Evolutionary conservation across 164 flowering plant species (phyloP).

Genomic region (Houttuynia cordata): DNA sequence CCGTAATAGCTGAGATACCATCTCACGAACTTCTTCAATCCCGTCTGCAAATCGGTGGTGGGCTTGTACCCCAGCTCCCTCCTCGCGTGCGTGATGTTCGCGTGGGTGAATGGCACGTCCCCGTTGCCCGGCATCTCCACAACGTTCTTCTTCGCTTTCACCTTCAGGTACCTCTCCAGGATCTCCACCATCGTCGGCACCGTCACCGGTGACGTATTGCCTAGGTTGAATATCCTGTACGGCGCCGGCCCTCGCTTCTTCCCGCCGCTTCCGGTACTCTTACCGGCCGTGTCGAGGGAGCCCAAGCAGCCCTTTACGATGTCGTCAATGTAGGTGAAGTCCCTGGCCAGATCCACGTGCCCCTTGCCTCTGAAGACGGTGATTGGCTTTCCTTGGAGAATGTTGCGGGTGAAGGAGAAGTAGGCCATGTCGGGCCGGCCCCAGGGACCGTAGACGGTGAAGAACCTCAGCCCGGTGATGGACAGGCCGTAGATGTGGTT

Average conservation of each 20-base stretch:
- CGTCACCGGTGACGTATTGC: slow-evolving; percentile 15
- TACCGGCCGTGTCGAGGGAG: slow-evolving; percentile 11
- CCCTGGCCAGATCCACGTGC: slow-evolving; percentile 12
- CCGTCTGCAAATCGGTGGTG: slow-evolving; percentile 14
- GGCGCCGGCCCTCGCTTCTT: slow-evolving; percentile 16
- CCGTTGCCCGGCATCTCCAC: slow-evolving; percentile 15
- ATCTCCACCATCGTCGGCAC: slow-evolving; percentile 9
- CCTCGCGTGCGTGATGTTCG: slow-evolving; percentile 8
- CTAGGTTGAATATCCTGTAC: slow-evolving; percentile 11
- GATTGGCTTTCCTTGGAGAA: slow-evolving; percentile 13
- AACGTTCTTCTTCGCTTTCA: slow-evolving; percentile 15
- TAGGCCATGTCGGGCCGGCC: slow-evolving; percentile 19
- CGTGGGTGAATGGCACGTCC: slow-evolving; percentile 15
- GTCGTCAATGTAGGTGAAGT: slow-evolving; percentile 15
- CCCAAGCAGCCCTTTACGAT: slow-evolving; percentile 13
- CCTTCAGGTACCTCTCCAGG: slow-evolving; percentile 8
- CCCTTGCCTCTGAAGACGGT: slow-evolving; percentile 9
- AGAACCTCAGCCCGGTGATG: slow-evolving; percentile 13
- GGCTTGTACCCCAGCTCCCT: slow-evolving; percentile 13
- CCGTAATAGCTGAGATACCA: slow-evolving; percentile 14
- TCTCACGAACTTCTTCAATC: slow-evolving; percentile 13
- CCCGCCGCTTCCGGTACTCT: slow-evolving; percentile 13
- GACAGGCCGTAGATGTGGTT: slow-evolving; percentile 16
- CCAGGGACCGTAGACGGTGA: slow-evolving; percentile 19
- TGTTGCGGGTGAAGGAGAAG: slow-evolving; percentile 14